Evolutionary conservation across 495 filamentous ascomycete species (phyloP).

Genomic region (Xylaria sp.): DNA sequence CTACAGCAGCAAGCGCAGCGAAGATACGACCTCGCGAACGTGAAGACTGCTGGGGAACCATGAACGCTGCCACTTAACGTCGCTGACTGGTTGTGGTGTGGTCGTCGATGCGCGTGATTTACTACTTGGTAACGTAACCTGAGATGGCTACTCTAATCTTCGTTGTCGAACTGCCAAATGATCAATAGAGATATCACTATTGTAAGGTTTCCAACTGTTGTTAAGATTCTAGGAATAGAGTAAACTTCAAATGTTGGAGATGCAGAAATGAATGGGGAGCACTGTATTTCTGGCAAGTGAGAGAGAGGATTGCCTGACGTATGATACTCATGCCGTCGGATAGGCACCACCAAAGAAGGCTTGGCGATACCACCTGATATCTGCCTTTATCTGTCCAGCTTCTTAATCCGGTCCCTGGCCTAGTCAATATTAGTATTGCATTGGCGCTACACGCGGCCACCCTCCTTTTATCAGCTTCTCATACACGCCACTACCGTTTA

Average conservation of each 20-base stretch:
- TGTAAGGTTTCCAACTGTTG: background rate
- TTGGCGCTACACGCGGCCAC: constrained; percentile 3
- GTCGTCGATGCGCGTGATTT: background rate
- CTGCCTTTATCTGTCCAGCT: constrained; percentile 13
- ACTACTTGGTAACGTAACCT: too few relatives aligned
- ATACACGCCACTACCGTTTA: constrained; percentile 19
- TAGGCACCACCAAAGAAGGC: constrained; percentile 22
- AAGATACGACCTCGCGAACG: constrained; percentile 13
- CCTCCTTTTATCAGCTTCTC: background rate
- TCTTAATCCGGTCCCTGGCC: constrained; percentile 13
- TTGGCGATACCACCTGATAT: constrained; percentile 24
- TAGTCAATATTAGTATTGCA: background rate
- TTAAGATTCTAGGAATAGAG: background rate
- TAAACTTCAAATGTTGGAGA: background rate
- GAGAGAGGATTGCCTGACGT: background rate
- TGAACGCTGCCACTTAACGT: constrained; percentile 13
- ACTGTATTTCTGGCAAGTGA: background rate
- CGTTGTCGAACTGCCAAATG: background rate
- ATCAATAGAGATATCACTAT: background rate
- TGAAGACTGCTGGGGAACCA: constrained; percentile 22
- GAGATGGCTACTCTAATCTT: background rate
- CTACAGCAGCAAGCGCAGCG: background rate
- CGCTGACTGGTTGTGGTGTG: background rate
- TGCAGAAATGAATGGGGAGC: background rate
- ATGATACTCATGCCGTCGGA: constrained; percentile 1